A percentile compares a stretch with the other conserved stretches of the same genome.
Evolutionary conservation across 306 rosid genomes (phyloP).

Genomic region (Gleditsia sinensis): DNA sequence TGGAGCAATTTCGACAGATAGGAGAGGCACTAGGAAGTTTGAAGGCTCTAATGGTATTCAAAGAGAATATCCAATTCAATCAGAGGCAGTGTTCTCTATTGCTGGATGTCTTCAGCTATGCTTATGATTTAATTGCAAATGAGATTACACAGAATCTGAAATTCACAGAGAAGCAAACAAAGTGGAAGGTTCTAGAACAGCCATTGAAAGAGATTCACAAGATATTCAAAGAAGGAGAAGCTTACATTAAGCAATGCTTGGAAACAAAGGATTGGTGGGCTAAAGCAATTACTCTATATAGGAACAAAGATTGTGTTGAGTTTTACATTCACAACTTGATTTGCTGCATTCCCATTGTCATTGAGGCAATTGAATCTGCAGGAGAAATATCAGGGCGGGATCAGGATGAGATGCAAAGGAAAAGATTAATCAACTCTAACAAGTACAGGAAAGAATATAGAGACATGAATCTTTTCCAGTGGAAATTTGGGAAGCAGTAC

Average conservation of each 20-base stretch:
- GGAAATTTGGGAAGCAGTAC: slow-evolving; percentile 88
- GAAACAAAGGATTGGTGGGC: slow-evolving; percentile 80
- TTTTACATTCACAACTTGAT: slow-evolving; percentile 74
- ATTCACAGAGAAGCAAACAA: slow-evolving; percentile 67
- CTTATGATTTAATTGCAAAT: slow-evolving; percentile 69
- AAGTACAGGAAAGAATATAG: slow-evolving; percentile 67
- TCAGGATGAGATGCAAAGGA: slow-evolving; percentile 63
- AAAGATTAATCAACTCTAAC: slow-evolving; percentile 47
- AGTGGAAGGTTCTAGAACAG: slow-evolving; percentile 82
- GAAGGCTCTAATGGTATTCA: slow-evolving; percentile 80
- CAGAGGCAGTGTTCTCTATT: slow-evolving; percentile 71
- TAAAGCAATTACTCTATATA: slow-evolving; percentile 59
- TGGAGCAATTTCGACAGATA: slow-evolving; percentile 84
- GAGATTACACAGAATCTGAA: slow-evolving; percentile 71
- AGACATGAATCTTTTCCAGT: slow-evolving; percentile 74
- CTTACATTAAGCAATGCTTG: slow-evolving; percentile 65
- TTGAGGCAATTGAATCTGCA: slow-evolving; percentile 78
- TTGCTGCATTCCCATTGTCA: slow-evolving; percentile 54
- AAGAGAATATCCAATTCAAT: slow-evolving; percentile 71
- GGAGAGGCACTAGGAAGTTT: slow-evolving; percentile 88
- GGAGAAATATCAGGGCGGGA: slow-evolving; percentile 76
- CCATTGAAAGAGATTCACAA: slow-evolving; percentile 75
- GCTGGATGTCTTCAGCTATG: slow-evolving; percentile 54
- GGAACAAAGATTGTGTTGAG: slow-evolving; percentile 71
- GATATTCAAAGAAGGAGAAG: slow-evolving; percentile 82